Conservation (phyloP, 176 grass and related monocot genomes). For the Phoenix dactylifera region DNA sequence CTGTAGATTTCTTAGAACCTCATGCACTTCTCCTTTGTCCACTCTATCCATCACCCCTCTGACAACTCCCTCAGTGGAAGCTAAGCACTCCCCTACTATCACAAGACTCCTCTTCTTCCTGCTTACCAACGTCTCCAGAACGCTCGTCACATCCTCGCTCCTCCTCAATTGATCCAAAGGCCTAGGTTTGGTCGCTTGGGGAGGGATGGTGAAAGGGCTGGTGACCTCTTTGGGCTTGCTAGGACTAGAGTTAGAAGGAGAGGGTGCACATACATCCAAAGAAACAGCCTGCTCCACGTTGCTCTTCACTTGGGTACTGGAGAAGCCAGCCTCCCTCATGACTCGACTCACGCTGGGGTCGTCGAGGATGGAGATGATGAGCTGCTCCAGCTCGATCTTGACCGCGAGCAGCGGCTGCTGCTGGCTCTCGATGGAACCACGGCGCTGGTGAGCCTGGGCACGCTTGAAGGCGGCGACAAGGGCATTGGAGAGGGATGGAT, state of each 20-base stretch:
- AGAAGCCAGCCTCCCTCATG: slow-evolving; percentile 94
- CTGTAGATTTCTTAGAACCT: slow-evolving; percentile 40
- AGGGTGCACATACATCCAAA: slow-evolving; percentile 5
- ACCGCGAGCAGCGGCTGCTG: slow-evolving; percentile 27
- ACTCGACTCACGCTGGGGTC: slow-evolving; percentile 91
- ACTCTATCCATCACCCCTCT: slow-evolving; percentile 43
- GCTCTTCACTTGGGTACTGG: slow-evolving; percentile 67
- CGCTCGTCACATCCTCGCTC: slow-evolving; percentile 29
- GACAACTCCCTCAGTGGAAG: slow-evolving; percentile 38
- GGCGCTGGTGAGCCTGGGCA: slow-evolving; percentile 81
- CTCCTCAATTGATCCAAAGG: neutral
- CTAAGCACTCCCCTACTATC: slow-evolving; percentile 53
- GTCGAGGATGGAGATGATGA: slow-evolving; percentile 91
- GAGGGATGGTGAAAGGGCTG: slow-evolving; percentile 8
- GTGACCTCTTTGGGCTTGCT: slow-evolving; percentile 12
- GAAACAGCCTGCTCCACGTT: slow-evolving; percentile 52
- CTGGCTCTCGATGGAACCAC: slow-evolving; percentile 37
- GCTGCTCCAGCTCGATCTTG: slow-evolving; percentile 81
- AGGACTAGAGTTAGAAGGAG: slow-evolving; percentile 44
- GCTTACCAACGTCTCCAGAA: slow-evolving; percentile 44
- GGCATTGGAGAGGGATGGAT: slow-evolving; percentile 81
- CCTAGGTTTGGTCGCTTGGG: neutral
- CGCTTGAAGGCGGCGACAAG: slow-evolving; percentile 93
- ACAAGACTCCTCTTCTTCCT: slow-evolving; percentile 49
- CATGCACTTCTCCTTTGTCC: slow-evolving; percentile 41